Conservation (phyloP, 2,329 filamentous ascomycete species). For the Westerdykella aurantiaca region DNA sequence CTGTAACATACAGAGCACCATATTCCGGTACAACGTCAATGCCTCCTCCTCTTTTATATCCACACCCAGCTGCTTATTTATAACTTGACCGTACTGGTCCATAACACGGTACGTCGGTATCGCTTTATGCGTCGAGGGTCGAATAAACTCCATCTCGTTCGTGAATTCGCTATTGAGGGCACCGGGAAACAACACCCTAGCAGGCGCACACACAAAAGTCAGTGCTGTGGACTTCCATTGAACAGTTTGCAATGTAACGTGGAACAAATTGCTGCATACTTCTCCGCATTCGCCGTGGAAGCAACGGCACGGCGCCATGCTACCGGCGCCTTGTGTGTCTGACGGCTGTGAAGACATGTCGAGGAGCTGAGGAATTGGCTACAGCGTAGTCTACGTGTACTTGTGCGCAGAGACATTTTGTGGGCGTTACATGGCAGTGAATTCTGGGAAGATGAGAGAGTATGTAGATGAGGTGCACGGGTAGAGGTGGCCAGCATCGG, state of each 20-base stretch:
- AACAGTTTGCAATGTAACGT: background rate
- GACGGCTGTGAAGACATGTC: conserved; percentile 13
- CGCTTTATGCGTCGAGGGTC: conserved; percentile 64
- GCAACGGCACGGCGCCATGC: conserved; percentile 47
- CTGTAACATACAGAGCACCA: conserved; percentile 49
- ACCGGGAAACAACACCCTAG: conserved; percentile 72
- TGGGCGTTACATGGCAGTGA: conserved; percentile 17
- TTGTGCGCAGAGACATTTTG: conserved; percentile 33
- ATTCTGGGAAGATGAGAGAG: conserved; percentile 16
- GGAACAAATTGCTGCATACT: conserved; percentile 40
- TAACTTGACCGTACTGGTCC: conserved; percentile 77
- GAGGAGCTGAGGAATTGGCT: conserved; percentile 12
- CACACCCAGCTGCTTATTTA: conserved; percentile 64
- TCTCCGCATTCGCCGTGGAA: conserved; percentile 54
- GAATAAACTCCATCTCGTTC: conserved; percentile 68
- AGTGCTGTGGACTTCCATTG: background rate
- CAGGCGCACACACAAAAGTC: background rate
- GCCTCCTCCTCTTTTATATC: conserved; percentile 61
- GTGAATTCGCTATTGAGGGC: conserved; percentile 93
- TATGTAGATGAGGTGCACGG: background rate
- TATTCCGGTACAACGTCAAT: conserved; percentile 57
- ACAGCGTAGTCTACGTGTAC: conserved; percentile 19
- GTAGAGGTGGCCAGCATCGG: conserved; percentile 27
- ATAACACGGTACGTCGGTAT: conserved; percentile 90
- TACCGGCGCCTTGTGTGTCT: conserved; percentile 8